These are phyloP conservation scores for Suhomyces terraborum DNA, from an alignment of 1,139 yeast species.

Conservation along the genomic window DNA sequence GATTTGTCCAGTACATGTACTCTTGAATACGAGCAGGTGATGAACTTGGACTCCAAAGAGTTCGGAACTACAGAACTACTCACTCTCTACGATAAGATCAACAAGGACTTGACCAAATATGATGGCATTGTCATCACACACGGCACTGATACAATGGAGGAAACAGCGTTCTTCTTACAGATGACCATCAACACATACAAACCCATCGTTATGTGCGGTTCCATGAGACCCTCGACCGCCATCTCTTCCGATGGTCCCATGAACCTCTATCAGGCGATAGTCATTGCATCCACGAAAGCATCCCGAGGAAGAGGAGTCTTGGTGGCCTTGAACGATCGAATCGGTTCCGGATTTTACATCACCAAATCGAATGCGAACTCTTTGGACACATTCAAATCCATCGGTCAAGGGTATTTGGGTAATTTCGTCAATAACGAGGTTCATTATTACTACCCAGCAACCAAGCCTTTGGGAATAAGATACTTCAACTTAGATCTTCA, in stretches of 20 bases:
- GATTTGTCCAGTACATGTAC: conserved; percentile 60
- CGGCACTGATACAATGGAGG: conserved; percentile 74
- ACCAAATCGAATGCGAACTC: conserved; percentile 72
- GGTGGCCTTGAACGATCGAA: conserved; percentile 66
- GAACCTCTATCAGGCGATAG: conserved; percentile 70
- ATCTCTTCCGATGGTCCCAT: conserved; percentile 73
- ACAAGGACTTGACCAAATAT: conserved; percentile 46
- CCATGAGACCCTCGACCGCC: conserved; percentile 73
- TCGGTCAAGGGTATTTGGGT: conserved; percentile 71
- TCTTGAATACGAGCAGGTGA: conserved; percentile 63
- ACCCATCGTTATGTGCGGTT: conserved; percentile 69
- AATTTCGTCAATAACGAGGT: conserved; percentile 67
- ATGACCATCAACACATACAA: conserved; percentile 56
- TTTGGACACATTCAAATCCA: conserved; percentile 65
- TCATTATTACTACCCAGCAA: conserved; percentile 65
- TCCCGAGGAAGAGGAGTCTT: conserved; percentile 61
- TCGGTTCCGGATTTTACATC: conserved; percentile 68
- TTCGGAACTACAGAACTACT: conserved; percentile 47
- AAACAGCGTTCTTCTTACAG: conserved; percentile 68
- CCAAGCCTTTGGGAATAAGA: conserved; percentile 55
- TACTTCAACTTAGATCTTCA: conserved; percentile 37
- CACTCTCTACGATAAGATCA: conserved; percentile 42
- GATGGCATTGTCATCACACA: conserved; percentile 67
- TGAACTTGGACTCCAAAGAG: conserved; percentile 67
- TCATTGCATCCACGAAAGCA: conserved; percentile 55